A percentile compares a stretch with the other conserved stretches of the same genome.
Conservation (phyloP, 805 yeast species). For the Lipomyces japonicus region DNA sequence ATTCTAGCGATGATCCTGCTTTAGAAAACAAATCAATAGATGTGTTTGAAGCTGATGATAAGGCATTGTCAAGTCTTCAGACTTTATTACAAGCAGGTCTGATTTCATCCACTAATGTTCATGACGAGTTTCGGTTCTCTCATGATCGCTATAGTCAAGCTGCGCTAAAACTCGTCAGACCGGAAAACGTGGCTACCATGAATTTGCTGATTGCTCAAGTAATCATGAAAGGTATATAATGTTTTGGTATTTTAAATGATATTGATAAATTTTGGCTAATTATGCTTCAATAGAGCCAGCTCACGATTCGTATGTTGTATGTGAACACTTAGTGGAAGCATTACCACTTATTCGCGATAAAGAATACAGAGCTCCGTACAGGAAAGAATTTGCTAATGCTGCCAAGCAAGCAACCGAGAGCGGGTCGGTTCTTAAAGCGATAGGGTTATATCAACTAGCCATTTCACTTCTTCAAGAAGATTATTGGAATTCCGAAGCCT, state of each 20-base stretch:
- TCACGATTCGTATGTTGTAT: constrained; percentile 9
- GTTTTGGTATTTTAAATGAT: not conserved
- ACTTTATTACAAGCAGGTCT: constrained; percentile 20
- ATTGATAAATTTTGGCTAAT: not conserved
- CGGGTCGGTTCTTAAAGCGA: constrained; percentile 19
- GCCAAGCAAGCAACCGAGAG: constrained; percentile 7
- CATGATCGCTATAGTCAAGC: constrained; percentile 15
- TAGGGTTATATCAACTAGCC: constrained; percentile 13
- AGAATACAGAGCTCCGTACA: constrained; percentile 17
- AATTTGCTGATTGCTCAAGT: constrained; percentile 21
- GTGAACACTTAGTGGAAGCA: constrained; percentile 21
- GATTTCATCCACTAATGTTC: constrained; percentile 4
- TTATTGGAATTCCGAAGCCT: constrained; percentile 13
- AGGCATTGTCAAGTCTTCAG: constrained; percentile 25
- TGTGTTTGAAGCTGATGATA: constrained; percentile 20
- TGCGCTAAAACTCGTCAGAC: constrained; percentile 10
- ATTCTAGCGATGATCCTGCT: constrained; percentile 13
- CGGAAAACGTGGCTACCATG: constrained; percentile 20
- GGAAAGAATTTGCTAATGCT: constrained; percentile 14
- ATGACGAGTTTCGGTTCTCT: constrained; percentile 14
- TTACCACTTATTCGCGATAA: constrained; percentile 16
- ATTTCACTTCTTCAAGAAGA: constrained; percentile 14
- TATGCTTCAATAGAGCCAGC: constrained; percentile 2
- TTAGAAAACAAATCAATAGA: constrained; percentile 6
- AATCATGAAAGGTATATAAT: constrained; percentile 15